Conservation (phyloP, 208 protist species). For the Wallacemonas sp. region DNA sequence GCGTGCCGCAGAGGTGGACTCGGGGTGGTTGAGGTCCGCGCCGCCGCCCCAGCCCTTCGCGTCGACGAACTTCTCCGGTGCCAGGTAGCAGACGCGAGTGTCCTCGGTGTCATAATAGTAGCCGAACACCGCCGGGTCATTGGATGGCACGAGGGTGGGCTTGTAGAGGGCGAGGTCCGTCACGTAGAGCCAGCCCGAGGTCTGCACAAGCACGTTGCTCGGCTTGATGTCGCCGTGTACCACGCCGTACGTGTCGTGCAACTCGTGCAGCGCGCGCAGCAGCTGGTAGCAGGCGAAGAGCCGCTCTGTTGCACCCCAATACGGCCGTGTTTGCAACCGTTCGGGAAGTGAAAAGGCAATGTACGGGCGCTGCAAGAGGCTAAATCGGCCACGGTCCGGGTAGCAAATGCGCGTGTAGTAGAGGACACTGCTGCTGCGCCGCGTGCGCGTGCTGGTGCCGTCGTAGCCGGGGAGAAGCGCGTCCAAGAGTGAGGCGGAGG, state of each 20-base stretch:
- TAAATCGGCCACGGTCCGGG: constrained; percentile 44
- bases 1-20: neutral
- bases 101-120: constrained; percentile 92
- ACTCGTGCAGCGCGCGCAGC: constrained; percentile 60
- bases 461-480: neutral
- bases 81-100: constrained; percentile 74
- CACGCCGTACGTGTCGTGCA: constrained; percentile 78
- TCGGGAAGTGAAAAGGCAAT: constrained; percentile 76
- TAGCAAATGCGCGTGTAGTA: constrained; percentile 36
- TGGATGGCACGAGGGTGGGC: constrained; percentile 51
- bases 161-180: constrained; percentile 90
- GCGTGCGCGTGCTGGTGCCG: neutral
- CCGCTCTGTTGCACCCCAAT: constrained; percentile 36
- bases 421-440: constrained; percentile 25
- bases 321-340: constrained; percentile 69
- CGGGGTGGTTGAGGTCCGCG: neutral
- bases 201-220: constrained; percentile 82
- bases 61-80: constrained; percentile 87
- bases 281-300: constrained; percentile 79
- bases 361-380: constrained; percentile 73
- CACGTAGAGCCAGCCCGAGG: constrained; percentile 73
- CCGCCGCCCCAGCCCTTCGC: constrained; percentile 1
- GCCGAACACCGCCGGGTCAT: constrained; percentile 79
- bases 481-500: neutral
- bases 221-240: constrained; percentile 91